A percentile compares a stretch with the other conserved stretches of the same genome.
Evolutionary conservation across 139 green algal species (phyloP).

Genomic region (Chlorella sp.): DNA sequence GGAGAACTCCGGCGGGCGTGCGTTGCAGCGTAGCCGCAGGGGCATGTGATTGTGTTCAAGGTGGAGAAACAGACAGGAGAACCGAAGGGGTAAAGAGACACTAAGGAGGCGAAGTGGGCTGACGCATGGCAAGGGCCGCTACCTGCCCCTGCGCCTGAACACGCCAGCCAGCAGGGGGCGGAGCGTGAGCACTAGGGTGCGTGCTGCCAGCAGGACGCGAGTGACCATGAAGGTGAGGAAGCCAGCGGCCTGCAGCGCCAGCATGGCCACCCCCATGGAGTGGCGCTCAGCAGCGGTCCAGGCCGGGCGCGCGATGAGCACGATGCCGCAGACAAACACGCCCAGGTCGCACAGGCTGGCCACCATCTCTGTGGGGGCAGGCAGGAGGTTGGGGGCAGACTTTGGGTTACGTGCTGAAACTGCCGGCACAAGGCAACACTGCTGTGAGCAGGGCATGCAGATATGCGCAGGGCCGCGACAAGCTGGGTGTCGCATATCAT

Average conservation of each 20-base stretch:
- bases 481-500: no score
- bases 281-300: conserved; percentile 19
- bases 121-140: no score
- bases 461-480: neutral
- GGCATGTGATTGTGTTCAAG: no score
- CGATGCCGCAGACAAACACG: conserved; percentile 52
- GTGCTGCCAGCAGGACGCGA: conserved; percentile 27
- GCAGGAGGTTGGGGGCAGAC: no score
- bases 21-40: no score
- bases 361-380: conserved; percentile 27
- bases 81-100: no score
- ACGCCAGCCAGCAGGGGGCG: neutral
- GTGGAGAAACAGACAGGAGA: no score
- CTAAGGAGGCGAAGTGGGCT: no score
- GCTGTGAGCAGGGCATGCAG: neutral
- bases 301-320: conserved; percentile 35
- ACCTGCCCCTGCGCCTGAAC: neutral
- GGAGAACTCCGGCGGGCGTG: no score
- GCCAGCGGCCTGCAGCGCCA: conserved; percentile 42
- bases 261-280: conserved; percentile 49
- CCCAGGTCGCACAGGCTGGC: conserved; percentile 33
- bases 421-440: neutral
- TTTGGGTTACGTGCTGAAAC: neutral
- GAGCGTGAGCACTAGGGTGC: conserved; percentile 26
- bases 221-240: conserved; percentile 43